Conservation (phyloP, 306 rosid species). For the Sechiopsis laciniata region DNA sequence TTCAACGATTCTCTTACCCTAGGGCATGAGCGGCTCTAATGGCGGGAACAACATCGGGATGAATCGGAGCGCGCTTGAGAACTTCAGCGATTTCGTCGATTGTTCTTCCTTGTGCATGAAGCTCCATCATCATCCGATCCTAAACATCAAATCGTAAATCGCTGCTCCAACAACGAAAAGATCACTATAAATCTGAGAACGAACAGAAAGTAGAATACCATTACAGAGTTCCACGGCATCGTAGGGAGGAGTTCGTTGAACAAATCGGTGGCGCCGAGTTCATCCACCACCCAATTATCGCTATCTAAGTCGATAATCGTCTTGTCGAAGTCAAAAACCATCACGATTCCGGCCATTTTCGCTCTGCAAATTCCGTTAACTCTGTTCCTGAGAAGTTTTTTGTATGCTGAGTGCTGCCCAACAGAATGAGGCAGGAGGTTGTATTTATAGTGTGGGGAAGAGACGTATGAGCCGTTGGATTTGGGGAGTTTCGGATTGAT, state of each 20-base stretch:
- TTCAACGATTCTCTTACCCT: slow-evolving; percentile 33
- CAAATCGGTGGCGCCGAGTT: slow-evolving; percentile 21
- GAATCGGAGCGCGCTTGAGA: slow-evolving; percentile 48
- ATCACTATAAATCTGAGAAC: not conserved
- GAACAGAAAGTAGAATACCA: not conserved
- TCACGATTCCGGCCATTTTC: slow-evolving; percentile 6
- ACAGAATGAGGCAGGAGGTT: not conserved
- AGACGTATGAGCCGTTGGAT: not conserved
- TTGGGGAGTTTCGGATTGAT: not conserved
- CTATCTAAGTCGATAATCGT: slow-evolving; percentile 19
- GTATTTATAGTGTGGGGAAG: not conserved
- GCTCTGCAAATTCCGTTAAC: not conserved
- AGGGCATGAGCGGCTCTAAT: slow-evolving; percentile 52
- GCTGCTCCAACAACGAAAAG: not conserved
- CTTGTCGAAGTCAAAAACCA: slow-evolving; percentile 21
- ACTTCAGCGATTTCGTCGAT: slow-evolving; percentile 43
- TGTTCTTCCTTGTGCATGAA: slow-evolving; percentile 50
- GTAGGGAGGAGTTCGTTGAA: slow-evolving; percentile 19
- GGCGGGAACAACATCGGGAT: slow-evolving; percentile 49
- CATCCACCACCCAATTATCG: slow-evolving; percentile 21
- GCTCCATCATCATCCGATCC: slow-evolving; percentile 76
- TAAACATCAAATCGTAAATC: slow-evolving; percentile 17
- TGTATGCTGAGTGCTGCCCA: not conserved
- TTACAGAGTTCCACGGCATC: slow-evolving; percentile 20
- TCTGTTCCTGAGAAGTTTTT: not conserved